Evolutionary conservation across 768 basidiomycete species (phyloP).

Genomic region (Podaxis sp.): DNA sequence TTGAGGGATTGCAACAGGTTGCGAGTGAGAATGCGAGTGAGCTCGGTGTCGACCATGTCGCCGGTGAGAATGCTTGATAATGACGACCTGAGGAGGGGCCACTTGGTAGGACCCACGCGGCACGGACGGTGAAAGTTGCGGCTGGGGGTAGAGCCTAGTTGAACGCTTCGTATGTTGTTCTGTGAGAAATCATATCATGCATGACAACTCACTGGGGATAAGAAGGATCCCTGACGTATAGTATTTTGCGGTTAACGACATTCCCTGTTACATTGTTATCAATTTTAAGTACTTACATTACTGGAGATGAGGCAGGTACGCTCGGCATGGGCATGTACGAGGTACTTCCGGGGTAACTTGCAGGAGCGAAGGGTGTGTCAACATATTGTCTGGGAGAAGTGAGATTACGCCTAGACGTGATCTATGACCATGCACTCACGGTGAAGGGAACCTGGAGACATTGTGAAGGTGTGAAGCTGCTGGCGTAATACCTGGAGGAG

Average conservation of each 20-base stretch:
- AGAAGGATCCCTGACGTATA: neutral
- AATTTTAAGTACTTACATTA: neutral
- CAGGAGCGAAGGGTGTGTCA: neutral
- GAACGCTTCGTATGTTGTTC: slow-evolving; percentile 9
- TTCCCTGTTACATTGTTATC: neutral
- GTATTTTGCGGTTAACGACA: neutral
- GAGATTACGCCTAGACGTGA: neutral
- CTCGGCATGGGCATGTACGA: slow-evolving; percentile 13
- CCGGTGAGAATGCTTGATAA: slow-evolving; percentile 25
- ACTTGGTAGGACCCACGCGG: slow-evolving; percentile 1
- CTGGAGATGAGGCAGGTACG: slow-evolving; percentile 10
- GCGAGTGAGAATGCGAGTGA: slow-evolving; percentile 20
- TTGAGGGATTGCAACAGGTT: slow-evolving; percentile 12
- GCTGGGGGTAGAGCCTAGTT: slow-evolving; percentile 15
- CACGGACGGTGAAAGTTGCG: neutral
- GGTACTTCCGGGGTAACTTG: slow-evolving; percentile 10
- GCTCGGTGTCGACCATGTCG: slow-evolving; percentile 14
- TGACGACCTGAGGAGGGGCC: slow-evolving; percentile 19
- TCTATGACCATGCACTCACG: slow-evolving; percentile 22
- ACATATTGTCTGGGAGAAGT: slow-evolving; percentile 1
- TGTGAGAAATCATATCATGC: neutral
- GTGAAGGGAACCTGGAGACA: slow-evolving; percentile 25
- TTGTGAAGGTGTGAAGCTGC: neutral
- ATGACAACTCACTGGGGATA: slow-evolving; percentile 3
- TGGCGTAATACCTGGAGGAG: neutral